These are phyloP conservation scores for Cyphellophora europaea DNA, from an alignment of 2,329 filamentous ascomycete species.

Conservation along the genomic window DNA sequence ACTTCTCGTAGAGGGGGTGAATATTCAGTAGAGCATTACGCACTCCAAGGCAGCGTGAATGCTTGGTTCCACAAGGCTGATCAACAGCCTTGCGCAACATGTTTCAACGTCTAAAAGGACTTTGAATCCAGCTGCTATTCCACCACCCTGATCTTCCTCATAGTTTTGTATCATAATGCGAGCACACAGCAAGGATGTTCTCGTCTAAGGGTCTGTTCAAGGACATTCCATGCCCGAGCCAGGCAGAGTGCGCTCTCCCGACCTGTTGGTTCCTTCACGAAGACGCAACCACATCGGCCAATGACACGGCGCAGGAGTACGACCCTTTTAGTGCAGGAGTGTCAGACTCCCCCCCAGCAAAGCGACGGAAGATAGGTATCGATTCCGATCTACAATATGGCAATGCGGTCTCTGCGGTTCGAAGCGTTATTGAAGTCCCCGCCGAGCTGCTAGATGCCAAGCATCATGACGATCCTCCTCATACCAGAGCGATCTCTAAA, in stretches of 20 bases:
- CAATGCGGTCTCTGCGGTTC: conserved; percentile 3
- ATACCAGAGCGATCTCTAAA: not conserved
- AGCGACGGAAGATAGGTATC: conserved; percentile 19
- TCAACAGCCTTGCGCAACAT: too few species aligned
- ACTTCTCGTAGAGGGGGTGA: too few species aligned
- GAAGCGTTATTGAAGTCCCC: conserved; percentile 4
- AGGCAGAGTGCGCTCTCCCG: conserved; percentile 39
- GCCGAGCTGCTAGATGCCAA: not conserved
- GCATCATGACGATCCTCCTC: not conserved
- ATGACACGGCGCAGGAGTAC: conserved; percentile 13
- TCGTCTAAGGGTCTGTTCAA: conserved; percentile 46
- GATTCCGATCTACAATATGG: not conserved
- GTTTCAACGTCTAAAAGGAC: too few species aligned
- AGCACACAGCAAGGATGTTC: too few species aligned
- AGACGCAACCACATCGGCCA: not conserved
- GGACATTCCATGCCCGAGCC: conserved; percentile 43
- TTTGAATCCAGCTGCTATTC: too few species aligned
- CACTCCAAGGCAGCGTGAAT: too few species aligned
- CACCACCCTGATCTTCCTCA: too few species aligned
- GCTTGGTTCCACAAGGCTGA: too few species aligned
- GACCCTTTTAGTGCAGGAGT: conserved; percentile 12
- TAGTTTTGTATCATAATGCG: too few species aligned
- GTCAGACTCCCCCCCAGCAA: conserved; percentile 20
- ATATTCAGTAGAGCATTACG: too few species aligned
- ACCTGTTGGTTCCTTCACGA: conserved; percentile 53